Percentiles rank a stretch among this genome's conserved stretches.
Conservation (phyloP, 768 basidiomycete species). For the Strobilomyces confusus region DNA sequence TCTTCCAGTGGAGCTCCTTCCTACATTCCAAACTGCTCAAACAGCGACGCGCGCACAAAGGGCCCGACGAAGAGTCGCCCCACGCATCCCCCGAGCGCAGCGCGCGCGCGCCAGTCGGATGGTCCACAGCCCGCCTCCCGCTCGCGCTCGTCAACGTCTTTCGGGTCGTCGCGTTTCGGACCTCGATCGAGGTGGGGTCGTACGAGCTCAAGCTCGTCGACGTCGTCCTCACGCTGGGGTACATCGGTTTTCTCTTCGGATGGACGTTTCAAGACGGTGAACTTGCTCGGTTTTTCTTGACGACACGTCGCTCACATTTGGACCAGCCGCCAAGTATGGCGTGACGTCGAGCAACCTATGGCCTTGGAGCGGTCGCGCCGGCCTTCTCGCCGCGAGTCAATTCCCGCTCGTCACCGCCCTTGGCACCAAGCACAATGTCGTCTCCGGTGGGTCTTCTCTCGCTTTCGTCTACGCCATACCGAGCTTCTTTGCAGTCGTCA, state of each 20-base stretch:
- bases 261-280: conserved; percentile 46
- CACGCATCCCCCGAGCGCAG: conserved; percentile 1
- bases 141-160: conserved; percentile 40
- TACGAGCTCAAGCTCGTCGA: conserved; percentile 40
- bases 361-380: conserved; percentile 31
- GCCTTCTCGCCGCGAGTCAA: conserved; percentile 33
- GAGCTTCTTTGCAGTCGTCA: conserved; percentile 19
- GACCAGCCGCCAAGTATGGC: not conserved
- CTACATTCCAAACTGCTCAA: conserved; percentile 18
- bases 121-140: conserved; percentile 39
- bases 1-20: conserved; percentile 26
- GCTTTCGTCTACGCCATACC: not conserved
- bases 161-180: conserved; percentile 48
- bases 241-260: conserved; percentile 41
- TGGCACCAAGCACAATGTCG: conserved; percentile 47
- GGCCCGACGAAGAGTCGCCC: conserved; percentile 17
- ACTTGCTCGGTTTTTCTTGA: conserved; percentile 9
- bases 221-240: conserved; percentile 42
- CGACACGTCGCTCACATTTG: not conserved
- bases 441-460: conserved; percentile 31
- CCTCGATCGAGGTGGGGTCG: conserved; percentile 42
- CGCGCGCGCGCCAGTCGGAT: conserved; percentile 15
- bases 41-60: not conserved
- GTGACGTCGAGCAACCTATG: conserved; percentile 9
- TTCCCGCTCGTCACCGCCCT: conserved; percentile 42